These are phyloP conservation scores for Metarhizium rileyi DNA, from an alignment of 2,329 filamentous ascomycete genomes.

Conservation along the genomic window DNA sequence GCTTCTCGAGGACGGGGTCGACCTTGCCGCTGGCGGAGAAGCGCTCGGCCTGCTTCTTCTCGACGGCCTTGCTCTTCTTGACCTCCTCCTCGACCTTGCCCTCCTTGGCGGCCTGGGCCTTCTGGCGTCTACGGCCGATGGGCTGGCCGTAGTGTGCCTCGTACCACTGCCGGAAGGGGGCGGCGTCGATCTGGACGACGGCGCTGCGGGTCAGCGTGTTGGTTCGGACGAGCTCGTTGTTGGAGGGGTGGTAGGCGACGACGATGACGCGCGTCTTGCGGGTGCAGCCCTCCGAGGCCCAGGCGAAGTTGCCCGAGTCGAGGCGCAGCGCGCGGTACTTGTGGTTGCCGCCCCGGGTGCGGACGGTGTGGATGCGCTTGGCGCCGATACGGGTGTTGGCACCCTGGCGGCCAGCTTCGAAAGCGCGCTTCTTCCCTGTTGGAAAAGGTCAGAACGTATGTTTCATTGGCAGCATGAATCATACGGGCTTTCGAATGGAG, in stretches of 20 bases:
- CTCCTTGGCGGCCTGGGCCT: conserved; percentile 54
- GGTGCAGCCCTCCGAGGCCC: conserved; percentile 94
- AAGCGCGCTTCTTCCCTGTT: conserved; percentile 90
- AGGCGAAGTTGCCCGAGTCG: conserved; percentile 98
- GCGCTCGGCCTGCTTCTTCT: conserved; percentile 93
- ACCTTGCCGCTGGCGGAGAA: conserved; percentile 83
- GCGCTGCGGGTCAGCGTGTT: conserved; percentile 99
- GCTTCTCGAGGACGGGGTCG: conserved; percentile 84
- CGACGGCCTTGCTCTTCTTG: conserved; percentile 92
- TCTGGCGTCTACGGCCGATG: conserved; percentile 84
- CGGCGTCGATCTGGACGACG: conserved; percentile 97
- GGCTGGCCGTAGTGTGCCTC: conserved; percentile 96
- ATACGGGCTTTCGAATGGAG: conserved; percentile 58
- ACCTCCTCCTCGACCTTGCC: conserved; percentile 56
- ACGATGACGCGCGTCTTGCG: conserved; percentile 99
- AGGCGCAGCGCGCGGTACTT: conserved; percentile 99
- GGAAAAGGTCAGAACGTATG: conserved; percentile 67
- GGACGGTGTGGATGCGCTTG: conserved; percentile 95
- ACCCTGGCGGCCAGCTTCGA: conserved; percentile 99
- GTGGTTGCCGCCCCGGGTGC: conserved; percentile 96
- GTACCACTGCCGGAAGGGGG: conserved; percentile 99
- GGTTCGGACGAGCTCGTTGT: conserved; percentile 99
- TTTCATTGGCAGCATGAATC: conserved; percentile 13
- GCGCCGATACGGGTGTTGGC: conserved; percentile 98
- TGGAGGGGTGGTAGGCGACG: conserved; percentile 98